Conservation (phyloP, 768 basidiomycete species). For the Pleurotus citrinopileatus region DNA sequence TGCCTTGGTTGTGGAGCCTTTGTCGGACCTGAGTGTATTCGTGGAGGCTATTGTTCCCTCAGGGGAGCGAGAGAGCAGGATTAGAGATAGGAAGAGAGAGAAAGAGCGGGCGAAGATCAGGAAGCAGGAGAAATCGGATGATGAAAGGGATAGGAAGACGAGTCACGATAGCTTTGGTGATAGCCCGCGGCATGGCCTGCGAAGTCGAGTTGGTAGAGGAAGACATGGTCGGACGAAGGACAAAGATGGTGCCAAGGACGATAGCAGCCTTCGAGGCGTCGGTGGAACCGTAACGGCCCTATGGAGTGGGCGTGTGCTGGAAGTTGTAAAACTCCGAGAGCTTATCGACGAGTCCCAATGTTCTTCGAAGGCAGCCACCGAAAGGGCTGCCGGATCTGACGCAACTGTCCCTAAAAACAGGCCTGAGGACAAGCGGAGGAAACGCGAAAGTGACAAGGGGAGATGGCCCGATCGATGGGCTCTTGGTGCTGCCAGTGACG, state of each 20-base stretch:
- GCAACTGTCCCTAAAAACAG: not conserved
- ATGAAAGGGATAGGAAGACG: conserved; percentile 17
- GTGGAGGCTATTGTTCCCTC: conserved; percentile 37
- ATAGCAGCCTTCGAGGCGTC: conserved; percentile 20
- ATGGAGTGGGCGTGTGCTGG: conserved; percentile 41
- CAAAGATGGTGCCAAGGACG: conserved; percentile 21
- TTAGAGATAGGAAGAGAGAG: conserved; percentile 15
- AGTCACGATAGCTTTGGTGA: conserved; percentile 19
- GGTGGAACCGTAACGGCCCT: conserved; percentile 36
- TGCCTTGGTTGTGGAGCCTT: conserved; percentile 41
- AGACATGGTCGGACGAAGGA: conserved; percentile 19
- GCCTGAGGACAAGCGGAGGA: conserved; percentile 1
- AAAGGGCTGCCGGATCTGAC: not conserved
- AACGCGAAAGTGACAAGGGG: conserved; percentile 16
- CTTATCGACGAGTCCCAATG: conserved; percentile 20
- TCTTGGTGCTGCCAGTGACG: conserved; percentile 35
- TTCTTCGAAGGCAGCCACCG: not conserved
- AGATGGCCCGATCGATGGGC: conserved; percentile 20
- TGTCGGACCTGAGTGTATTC: conserved; percentile 51
- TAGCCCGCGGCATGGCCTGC: conserved; percentile 19
- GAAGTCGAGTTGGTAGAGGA: conserved; percentile 15
- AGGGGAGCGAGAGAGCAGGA: conserved; percentile 29
- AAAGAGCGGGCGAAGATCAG: conserved; percentile 45
- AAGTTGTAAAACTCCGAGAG: conserved; percentile 35
- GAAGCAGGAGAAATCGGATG: conserved; percentile 37